Base-by-base conservation (phyloP, 129 eudicot species). In the Pulicaria dysenterica region DNA sequence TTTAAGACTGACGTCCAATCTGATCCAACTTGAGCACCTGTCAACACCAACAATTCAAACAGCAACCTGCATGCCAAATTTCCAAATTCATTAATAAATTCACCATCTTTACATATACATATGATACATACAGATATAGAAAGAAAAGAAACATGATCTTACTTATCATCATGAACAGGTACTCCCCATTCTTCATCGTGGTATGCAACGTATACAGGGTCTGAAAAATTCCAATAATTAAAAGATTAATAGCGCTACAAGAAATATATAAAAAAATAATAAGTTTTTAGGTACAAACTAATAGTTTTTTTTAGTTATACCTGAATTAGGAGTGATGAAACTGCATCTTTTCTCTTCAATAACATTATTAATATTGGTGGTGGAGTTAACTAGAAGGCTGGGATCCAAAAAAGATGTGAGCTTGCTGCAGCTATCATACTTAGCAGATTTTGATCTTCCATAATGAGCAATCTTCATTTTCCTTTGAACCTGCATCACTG, bases 161-260 rank as follows among this genome's bases (percentile, higher is more conserved):
- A 92, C 98, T 81, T 87, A 74, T 92, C 98, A 67, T 92, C 95
- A 45, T 92, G 98, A 47, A 87, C 82, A 50, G 98, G 92, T 66
- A 92, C 95, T 43, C 98, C 98, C 98, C 96, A 92, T 87, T 92
- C 98, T 69, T 92, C 82, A 60, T 92, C 98, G 82, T 92, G 98
- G 73, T 87, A 92, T 8, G 95, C 88, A 73, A 88, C 88, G 67
- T 89, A 92, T 6, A 80, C 75, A 5, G 96, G 95, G 78, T 92
- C 98, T 92, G 82, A 49, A n/a, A 43, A 65, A 37, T 54, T 39
- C 31, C 31, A 24, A 24, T 1, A 24, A 24, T 24, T 0, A 24
- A 24, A 24, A 24, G 31, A 24, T 24, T 24, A 0, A 24, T 24
- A 24, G 31, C 2, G 2, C 31, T 24, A 0, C 31, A 24, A 24